A percentile compares a stretch with the other conserved stretches of the same genome.
Evolutionary conservation across 768 basidiomycete genomes (phyloP).

Genomic region (Hypholoma sublateritium): DNA sequence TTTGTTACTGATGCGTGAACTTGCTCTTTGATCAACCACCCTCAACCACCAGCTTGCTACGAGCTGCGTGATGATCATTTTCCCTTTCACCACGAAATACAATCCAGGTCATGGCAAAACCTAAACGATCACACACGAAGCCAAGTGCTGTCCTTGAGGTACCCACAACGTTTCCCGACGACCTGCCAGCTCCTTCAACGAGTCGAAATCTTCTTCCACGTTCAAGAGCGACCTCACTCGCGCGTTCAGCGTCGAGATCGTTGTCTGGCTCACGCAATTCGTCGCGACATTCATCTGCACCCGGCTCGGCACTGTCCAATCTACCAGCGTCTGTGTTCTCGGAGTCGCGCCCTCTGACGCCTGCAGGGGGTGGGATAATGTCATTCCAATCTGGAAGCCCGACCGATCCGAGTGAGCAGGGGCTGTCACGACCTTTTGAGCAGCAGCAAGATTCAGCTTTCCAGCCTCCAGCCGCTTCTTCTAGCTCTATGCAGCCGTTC

Average conservation of each 20-base stretch:
- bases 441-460: background rate
- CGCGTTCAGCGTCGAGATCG: slow-evolving; percentile 12
- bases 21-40: too few relatives aligned
- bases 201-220: slow-evolving; percentile 21
- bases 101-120: background rate
- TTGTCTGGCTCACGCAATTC: slow-evolving; percentile 9
- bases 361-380: slow-evolving; percentile 3
- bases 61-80: too few relatives aligned
- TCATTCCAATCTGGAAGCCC: background rate
- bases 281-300: slow-evolving; percentile 7
- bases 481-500: too few relatives aligned
- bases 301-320: background rate
- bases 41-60: too few relatives aligned
- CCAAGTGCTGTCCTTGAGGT: background rate
- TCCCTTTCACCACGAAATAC: background rate
- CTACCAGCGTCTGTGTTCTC: background rate
- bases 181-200: slow-evolving; percentile 25
- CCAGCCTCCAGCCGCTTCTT: background rate
- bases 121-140: background rate
- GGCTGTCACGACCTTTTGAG: background rate
- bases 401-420: background rate
- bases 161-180: slow-evolving; percentile 10
- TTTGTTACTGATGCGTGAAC: too few relatives aligned
- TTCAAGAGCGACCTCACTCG: slow-evolving; percentile 18
- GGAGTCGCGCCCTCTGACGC: background rate